Percentiles rank a stretch among this genome's conserved stretches.
Evolutionary conservation across 1,139 yeast genomes (phyloP).

Genomic region (Tardiomyces digboiensis): DNA sequence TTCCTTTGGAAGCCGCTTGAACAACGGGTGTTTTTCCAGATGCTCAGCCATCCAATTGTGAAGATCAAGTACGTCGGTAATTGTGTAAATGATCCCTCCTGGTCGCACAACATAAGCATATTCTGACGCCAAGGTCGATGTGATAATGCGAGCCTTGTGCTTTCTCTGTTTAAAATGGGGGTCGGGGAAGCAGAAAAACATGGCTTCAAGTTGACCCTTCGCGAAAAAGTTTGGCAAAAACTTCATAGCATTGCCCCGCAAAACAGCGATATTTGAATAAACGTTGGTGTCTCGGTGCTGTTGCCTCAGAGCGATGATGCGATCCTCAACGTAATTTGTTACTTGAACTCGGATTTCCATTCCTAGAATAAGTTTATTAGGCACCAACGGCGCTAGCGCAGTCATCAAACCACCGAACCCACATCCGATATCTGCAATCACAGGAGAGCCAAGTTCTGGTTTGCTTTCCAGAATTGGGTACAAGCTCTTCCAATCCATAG

Average conservation of each 20-base stretch:
- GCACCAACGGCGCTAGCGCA: conserved; percentile 69
- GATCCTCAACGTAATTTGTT: conserved; percentile 92
- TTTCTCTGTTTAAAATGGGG: conserved; percentile 97
- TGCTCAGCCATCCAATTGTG: conserved; percentile 97
- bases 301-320: conserved; percentile 79
- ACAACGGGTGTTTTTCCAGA: conserved; percentile 81
- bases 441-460: conserved; percentile 37
- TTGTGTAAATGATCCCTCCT: conserved; percentile 86
- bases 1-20: conserved; percentile 65
- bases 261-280: conserved; percentile 78
- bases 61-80: conserved; percentile 90
- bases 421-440: conserved; percentile 95
- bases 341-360: conserved; percentile 99
- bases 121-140: conserved; percentile 80
- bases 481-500: conserved; percentile 78
- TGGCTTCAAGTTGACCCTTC: conserved; percentile 64
- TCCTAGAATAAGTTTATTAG: conserved; percentile 68
- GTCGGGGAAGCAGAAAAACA: conserved; percentile 98
- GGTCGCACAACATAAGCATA: conserved; percentile 85
- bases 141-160: conserved; percentile 93
- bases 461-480: conserved; percentile 41
- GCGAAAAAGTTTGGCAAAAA: conserved; percentile 88
- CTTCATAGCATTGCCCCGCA: conserved; percentile 97
- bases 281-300: conserved; percentile 30
- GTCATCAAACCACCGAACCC: conserved; percentile 93